phyloP scores from a whole-genome alignment of 345 rosid genomes.

The Lepidium africanum region DNA sequence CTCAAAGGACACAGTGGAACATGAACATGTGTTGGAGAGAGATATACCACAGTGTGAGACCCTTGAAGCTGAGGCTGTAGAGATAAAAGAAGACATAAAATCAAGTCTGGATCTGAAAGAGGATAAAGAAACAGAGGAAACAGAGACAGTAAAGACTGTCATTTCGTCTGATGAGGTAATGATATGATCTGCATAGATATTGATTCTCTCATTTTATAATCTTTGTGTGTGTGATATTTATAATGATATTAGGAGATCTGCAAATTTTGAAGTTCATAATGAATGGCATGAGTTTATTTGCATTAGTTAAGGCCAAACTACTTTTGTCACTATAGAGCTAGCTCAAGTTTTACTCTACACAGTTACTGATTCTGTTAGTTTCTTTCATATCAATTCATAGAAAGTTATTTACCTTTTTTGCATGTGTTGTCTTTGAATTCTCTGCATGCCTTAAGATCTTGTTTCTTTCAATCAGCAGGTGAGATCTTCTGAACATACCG shows the following conservation, averaged over 20 bases:
- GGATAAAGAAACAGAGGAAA: slow-evolving; percentile 13
- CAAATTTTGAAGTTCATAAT: background rate
- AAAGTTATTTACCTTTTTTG: background rate
- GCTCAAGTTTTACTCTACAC: background rate
- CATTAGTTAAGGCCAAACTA: background rate
- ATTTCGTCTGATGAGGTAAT: slow-evolving; percentile 39
- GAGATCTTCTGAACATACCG: slow-evolving; percentile 18
- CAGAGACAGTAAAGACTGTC: slow-evolving; percentile 20
- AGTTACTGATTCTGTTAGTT: background rate
- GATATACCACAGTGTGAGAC: slow-evolving; percentile 8
- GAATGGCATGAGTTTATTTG: background rate
- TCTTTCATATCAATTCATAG: background rate
- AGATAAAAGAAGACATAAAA: background rate
- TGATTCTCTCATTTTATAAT: background rate
- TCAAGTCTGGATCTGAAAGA: background rate
- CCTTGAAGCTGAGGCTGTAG: background rate
- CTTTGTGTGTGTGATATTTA: background rate
- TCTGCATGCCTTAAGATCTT: background rate
- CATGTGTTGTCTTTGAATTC: background rate
- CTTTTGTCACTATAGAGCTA: background rate
- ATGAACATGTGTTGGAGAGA: slow-evolving; percentile 10
- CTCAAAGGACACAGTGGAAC: background rate
- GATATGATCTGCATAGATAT: background rate
- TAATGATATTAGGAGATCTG: background rate
- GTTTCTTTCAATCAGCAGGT: slow-evolving; percentile 24